These are phyloP conservation scores for Coniochaeta sp. DNA, from an alignment of 2,329 filamentous ascomycete species.

Conservation along the genomic window DNA sequence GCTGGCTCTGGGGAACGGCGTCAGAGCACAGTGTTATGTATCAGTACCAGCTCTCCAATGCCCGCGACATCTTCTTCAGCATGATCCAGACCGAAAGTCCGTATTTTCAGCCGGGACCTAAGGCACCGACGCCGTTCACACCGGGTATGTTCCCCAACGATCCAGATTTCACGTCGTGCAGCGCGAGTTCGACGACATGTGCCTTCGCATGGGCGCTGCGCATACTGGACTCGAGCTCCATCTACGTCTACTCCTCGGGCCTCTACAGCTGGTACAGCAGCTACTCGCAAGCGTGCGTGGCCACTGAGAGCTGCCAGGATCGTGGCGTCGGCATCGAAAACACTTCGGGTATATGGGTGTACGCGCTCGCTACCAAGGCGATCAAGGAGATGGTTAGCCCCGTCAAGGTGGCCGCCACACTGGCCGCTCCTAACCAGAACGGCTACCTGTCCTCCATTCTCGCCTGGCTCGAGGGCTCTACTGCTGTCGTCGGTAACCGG, in stretches of 20 bases:
- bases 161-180: slow-evolving; percentile 10
- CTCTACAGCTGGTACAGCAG: slow-evolving; percentile 54
- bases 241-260: slow-evolving; percentile 46
- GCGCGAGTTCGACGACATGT: slow-evolving; percentile 22
- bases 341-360: too few relatives aligned
- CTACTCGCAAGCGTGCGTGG: slow-evolving; percentile 23
- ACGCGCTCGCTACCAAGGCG: too few relatives aligned
- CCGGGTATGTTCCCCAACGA: slow-evolving; percentile 1
- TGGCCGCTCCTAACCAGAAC: too few relatives aligned
- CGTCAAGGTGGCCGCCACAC: slow-evolving; percentile 3
- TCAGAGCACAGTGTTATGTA: slow-evolving; percentile 43
- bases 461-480: too few relatives aligned
- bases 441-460: too few relatives aligned
- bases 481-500: too few relatives aligned
- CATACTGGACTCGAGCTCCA: slow-evolving; percentile 39
- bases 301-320: background rate
- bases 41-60: slow-evolving; percentile 41
- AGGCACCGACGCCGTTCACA: too few relatives aligned
- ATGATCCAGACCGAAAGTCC: slow-evolving; percentile 35
- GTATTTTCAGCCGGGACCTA: slow-evolving; percentile 31
- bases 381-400: too few relatives aligned
- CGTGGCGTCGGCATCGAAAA: too few relatives aligned
- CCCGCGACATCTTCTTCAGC: slow-evolving; percentile 45
- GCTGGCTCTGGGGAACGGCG: slow-evolving; percentile 16
- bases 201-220: slow-evolving; percentile 53